These are phyloP conservation scores for Verticillium isaacii DNA, from an alignment of 2,329 filamentous ascomycete species.

Conservation along the genomic window DNA sequence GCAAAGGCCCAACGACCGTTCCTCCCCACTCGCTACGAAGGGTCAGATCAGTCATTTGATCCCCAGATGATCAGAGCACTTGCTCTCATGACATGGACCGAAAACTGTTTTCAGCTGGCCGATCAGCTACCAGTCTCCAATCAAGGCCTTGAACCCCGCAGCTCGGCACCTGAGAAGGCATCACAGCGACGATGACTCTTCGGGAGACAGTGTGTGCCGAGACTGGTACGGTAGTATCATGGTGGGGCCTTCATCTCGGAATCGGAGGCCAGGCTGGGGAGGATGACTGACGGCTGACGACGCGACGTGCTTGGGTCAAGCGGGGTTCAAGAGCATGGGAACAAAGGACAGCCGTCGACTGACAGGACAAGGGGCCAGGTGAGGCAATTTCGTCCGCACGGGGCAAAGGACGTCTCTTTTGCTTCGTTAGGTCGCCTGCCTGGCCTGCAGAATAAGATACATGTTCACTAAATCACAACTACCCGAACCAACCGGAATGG, in stretches of 20 bases:
- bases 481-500: too few species aligned
- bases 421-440: not conserved
- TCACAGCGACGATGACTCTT: not conserved
- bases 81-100: not conserved
- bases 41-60: not conserved
- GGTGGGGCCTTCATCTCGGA: not conserved
- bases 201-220: not conserved
- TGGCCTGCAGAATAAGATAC: not conserved
- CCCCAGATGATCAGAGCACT: not conserved
- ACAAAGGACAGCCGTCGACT: not conserved
- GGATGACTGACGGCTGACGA: not conserved
- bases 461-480: not conserved
- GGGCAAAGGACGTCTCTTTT: not conserved
- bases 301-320: not conserved
- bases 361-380: not conserved
- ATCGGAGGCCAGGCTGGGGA: not conserved
- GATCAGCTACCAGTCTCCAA: too few species aligned
- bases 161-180: too few species aligned
- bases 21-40: not conserved
- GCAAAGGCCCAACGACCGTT: not conserved
- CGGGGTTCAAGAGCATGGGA: not conserved
- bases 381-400: not conserved
- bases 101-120: not conserved
- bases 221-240: not conserved
- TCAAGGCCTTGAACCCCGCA: too few species aligned